Evolutionary conservation across 2,329 filamentous ascomycete species (phyloP).

Genomic region (Fusarium globosum): DNA sequence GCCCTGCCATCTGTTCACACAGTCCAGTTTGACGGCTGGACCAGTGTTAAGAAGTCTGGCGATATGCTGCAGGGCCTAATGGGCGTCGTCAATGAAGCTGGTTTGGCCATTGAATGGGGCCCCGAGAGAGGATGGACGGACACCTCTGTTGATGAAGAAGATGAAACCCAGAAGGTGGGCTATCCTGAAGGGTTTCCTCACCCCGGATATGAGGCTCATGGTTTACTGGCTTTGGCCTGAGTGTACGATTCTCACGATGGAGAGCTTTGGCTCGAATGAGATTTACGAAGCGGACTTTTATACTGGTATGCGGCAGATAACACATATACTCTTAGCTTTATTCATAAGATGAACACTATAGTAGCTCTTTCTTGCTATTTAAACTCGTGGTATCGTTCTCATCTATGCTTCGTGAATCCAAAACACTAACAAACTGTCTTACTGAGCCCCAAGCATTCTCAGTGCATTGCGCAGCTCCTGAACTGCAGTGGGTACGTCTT

Average conservation of each 20-base stretch:
- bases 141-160: conserved; percentile 49
- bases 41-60: conserved; percentile 72
- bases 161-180: neutral
- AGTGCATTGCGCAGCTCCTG: conserved; percentile 84
- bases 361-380: conserved; percentile 3
- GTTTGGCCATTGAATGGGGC: conserved; percentile 73
- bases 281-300: conserved; percentile 32
- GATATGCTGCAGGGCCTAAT: conserved; percentile 73
- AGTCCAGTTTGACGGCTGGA: conserved; percentile 77
- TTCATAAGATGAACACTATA: conserved; percentile 18
- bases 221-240: conserved; percentile 27
- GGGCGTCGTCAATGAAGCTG: conserved; percentile 59
- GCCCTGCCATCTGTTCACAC: conserved; percentile 65
- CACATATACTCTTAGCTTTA: conserved; percentile 25
- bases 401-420: conserved; percentile 18
- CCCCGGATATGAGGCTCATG: conserved; percentile 22
- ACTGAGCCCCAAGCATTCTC: conserved; percentile 70
- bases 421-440: neutral
- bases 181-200: conserved; percentile 25
- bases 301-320: conserved; percentile 14
- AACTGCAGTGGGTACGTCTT: conserved; percentile 91
- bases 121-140: conserved; percentile 74
- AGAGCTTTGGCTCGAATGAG: conserved; percentile 25
- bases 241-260: neutral
- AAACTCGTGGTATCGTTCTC: conserved; percentile 33